Percentiles rank a stretch among this genome's conserved stretches.
phyloP scores from a whole-genome alignment of 2,329 filamentous ascomycete genomes.

The Penicillium crustosum region DNA sequence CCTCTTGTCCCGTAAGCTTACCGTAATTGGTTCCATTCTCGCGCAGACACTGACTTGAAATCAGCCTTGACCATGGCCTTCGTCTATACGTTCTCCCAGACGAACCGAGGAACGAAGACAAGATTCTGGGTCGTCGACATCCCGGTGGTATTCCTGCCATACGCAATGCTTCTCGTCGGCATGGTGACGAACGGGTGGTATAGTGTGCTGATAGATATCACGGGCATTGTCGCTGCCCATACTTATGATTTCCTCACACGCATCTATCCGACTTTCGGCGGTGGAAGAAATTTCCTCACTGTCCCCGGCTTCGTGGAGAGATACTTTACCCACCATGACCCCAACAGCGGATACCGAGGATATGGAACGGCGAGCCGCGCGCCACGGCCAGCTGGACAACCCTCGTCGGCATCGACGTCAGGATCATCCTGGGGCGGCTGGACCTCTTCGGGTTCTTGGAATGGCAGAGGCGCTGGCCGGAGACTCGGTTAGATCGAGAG shows the following conservation, averaged over 20 bases:
- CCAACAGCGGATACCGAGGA: conserved; percentile 50
- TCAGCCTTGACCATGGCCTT: conserved; percentile 74
- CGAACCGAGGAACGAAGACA: conserved; percentile 73
- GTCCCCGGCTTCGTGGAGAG: conserved; percentile 72
- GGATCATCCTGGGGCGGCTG: conserved; percentile 26
- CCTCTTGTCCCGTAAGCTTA: conserved; percentile 41
- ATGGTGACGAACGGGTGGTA: conserved; percentile 65
- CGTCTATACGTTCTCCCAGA: conserved; percentile 80
- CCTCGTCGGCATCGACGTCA: conserved; percentile 9
- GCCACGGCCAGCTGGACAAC: conserved; percentile 20
- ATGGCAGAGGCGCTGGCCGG: conserved; percentile 41
- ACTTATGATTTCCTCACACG: conserved; percentile 85
- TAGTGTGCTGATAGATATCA: conserved; percentile 63
- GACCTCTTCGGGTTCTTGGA: conserved; percentile 38
- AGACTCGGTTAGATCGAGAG: conserved; percentile 32
- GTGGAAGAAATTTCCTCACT: conserved; percentile 71
- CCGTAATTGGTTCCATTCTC: conserved; percentile 1
- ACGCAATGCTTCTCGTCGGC: conserved; percentile 72
- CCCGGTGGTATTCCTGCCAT: conserved; percentile 77
- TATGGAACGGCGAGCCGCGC: conserved; percentile 64
- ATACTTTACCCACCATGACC: conserved; percentile 56
- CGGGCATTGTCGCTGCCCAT: conserved; percentile 84
- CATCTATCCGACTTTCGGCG: conserved; percentile 85
- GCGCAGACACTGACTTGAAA: conserved; percentile 44
- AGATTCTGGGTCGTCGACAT: conserved; percentile 82